A percentile compares a stretch with the other conserved stretches of the same genome.
Conservation (phyloP, 345 rosid genomes). For the Salix exigua region DNA sequence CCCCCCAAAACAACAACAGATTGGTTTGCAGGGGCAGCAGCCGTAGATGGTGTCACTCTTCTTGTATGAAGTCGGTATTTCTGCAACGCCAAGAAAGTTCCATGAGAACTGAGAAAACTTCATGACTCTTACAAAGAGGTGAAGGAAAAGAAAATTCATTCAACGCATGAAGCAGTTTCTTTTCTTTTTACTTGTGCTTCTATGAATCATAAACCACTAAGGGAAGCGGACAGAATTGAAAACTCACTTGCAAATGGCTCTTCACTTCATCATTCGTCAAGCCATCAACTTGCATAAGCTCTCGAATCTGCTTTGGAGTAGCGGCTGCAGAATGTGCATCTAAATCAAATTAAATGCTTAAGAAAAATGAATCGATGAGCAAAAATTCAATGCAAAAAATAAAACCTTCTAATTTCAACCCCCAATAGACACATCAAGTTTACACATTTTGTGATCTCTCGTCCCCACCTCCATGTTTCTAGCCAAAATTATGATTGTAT, state of each 20-base stretch:
- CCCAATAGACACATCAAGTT: not conserved
- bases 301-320: slow-evolving; percentile 95
- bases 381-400: not conserved
- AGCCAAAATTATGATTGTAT: not conserved
- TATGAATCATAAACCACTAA: slow-evolving; percentile 4
- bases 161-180: slow-evolving; percentile 3
- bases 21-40: slow-evolving; percentile 41
- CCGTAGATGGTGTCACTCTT: slow-evolving; percentile 34
- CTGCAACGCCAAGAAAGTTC: slow-evolving; percentile 38
- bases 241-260: slow-evolving; percentile 89
- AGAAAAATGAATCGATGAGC: not conserved
- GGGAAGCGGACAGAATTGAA: not conserved
- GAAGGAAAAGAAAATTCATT: not conserved
- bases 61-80: slow-evolving; percentile 74
- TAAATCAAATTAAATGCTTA: slow-evolving; percentile 2
- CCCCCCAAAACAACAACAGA: slow-evolving; percentile 52
- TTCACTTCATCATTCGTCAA: slow-evolving; percentile 97
- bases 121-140: not conserved
- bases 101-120: slow-evolving; percentile 5
- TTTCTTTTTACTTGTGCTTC: slow-evolving; percentile 4
- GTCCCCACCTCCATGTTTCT: not conserved
- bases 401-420: not conserved
- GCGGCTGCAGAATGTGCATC: slow-evolving; percentile 55
- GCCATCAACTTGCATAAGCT: slow-evolving; percentile 92
- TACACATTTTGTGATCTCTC: slow-evolving; percentile 1